These are phyloP conservation scores for Triangularia verruculosa DNA, from an alignment of 2,329 filamentous ascomycete genomes.

Conservation along the genomic window DNA sequence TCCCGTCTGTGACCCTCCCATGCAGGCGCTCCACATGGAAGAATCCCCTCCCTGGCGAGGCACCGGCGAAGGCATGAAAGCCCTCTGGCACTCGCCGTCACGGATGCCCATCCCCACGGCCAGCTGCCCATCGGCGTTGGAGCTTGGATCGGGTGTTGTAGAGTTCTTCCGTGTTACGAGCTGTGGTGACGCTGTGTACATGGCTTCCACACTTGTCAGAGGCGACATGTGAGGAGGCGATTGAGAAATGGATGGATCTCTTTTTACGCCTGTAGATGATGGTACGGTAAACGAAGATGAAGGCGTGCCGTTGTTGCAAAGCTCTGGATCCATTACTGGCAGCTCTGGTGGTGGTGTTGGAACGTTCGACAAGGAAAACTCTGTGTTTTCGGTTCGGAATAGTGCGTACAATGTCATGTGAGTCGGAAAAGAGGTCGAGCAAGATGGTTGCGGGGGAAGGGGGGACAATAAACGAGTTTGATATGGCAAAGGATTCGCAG, in stretches of 20 bases:
- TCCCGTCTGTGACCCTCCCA: slow-evolving; percentile 14
- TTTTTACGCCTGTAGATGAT: neutral
- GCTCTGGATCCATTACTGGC: slow-evolving; percentile 11
- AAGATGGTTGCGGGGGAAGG: slow-evolving; percentile 6
- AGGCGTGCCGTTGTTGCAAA: neutral
- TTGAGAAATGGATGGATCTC: slow-evolving; percentile 8
- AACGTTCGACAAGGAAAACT: neutral
- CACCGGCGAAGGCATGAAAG: slow-evolving; percentile 16
- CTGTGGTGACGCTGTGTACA: slow-evolving; percentile 14
- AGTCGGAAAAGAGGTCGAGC: slow-evolving; percentile 5
- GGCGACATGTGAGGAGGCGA: slow-evolving; percentile 14
- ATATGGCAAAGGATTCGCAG: slow-evolving; percentile 12
- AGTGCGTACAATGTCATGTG: slow-evolving; percentile 12
- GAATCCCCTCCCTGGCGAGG: neutral
- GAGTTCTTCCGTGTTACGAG: slow-evolving; percentile 4
- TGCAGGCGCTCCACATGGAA: slow-evolving; percentile 19
- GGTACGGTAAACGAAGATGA: neutral
- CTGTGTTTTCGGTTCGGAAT: slow-evolving; percentile 3
- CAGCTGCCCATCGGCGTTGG: slow-evolving; percentile 7
- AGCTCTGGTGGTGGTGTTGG: neutral
- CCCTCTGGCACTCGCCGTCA: slow-evolving; percentile 13
- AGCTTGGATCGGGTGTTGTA: slow-evolving; percentile 8
- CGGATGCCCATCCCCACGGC: slow-evolving; percentile 6
- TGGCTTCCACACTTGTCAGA: slow-evolving; percentile 9
- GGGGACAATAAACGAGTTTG: slow-evolving; percentile 12